A percentile compares a stretch with the other conserved stretches of the same genome.
These are phyloP conservation scores for Myxozyma monticola DNA, from an alignment of 805 yeast species.

Conservation along the genomic window DNA sequence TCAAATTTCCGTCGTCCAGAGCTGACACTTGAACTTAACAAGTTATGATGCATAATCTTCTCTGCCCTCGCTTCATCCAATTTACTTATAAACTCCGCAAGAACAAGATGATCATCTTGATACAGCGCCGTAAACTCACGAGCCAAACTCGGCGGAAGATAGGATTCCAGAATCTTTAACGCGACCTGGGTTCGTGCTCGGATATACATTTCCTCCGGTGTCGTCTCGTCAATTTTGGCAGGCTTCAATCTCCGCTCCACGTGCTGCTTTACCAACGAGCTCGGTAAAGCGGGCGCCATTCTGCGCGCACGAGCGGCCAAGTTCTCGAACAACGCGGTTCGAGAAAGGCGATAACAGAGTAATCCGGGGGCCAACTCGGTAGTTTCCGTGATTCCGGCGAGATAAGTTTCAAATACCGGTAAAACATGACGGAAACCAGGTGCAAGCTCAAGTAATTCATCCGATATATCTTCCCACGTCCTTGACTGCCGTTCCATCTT, in stretches of 20 bases:
- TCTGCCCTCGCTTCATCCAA: constrained; percentile 26
- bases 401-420: constrained; percentile 2
- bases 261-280: constrained; percentile 8
- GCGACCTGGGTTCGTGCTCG: constrained; percentile 27
- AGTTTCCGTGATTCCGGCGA: constrained; percentile 6
- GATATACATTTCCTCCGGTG: constrained; percentile 20
- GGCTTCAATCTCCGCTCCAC: constrained; percentile 18
- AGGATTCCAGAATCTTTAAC: constrained; percentile 33
- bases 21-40: constrained; percentile 17
- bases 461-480: constrained; percentile 26
- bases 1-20: constrained; percentile 16
- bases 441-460: background rate
- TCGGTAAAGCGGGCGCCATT: constrained; percentile 19
- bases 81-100: constrained; percentile 29
- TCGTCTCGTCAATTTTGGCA: constrained; percentile 14
- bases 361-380: constrained; percentile 18
- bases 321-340: constrained; percentile 9
- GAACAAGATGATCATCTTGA: constrained; percentile 28
- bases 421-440: constrained; percentile 2
- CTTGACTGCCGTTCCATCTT: constrained; percentile 11
- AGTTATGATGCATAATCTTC: constrained; percentile 28
- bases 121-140: constrained; percentile 2
- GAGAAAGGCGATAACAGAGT: constrained; percentile 18
- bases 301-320: background rate
- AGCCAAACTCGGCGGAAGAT: constrained; percentile 27